Evolutionary conservation across 2,329 filamentous ascomycete genomes (phyloP).

Genomic region (Fusarium haematococcum): DNA sequence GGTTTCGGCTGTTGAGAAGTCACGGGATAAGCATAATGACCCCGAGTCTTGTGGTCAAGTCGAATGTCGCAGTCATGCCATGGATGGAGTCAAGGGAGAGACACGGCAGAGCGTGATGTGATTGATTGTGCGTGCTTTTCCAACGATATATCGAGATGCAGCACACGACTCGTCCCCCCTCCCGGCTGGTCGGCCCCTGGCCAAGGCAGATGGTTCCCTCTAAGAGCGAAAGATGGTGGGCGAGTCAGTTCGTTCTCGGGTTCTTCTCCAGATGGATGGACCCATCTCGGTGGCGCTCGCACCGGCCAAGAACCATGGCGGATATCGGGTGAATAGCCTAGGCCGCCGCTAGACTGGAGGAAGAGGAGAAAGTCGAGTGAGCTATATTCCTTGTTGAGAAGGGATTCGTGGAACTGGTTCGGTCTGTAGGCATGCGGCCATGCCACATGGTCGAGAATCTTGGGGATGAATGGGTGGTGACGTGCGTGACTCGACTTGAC

Average conservation of each 20-base stretch:
- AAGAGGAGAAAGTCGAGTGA: constrained; percentile 7
- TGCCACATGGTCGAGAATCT: constrained; percentile 27
- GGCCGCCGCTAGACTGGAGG: neutral
- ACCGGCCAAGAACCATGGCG: constrained; percentile 1
- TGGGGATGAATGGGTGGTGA: neutral
- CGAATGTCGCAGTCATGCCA: constrained; percentile 18
- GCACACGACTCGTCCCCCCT: constrained; percentile 18
- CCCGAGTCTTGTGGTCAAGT: neutral
- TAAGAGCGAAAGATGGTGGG: constrained; percentile 1
- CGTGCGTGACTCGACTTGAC: neutral
- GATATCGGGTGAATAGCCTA: constrained; percentile 1
- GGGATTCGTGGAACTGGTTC: constrained; percentile 26
- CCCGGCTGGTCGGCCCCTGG: constrained; percentile 30
- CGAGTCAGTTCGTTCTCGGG: constrained; percentile 6
- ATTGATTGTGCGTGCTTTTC: neutral
- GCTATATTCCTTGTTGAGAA: constrained; percentile 14
- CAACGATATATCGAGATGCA: neutral
- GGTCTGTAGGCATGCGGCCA: constrained; percentile 19
- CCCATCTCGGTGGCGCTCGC: constrained; percentile 3
- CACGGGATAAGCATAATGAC: constrained; percentile 2
- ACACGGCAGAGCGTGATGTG: neutral
- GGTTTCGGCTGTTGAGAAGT: neutral
- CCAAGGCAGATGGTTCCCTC: constrained; percentile 23
- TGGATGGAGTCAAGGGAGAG: constrained; percentile 8
- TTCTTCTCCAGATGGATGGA: constrained; percentile 3